Conservation (phyloP, 176 grass and related monocot genomes). For the Oryza nivara region DNA sequence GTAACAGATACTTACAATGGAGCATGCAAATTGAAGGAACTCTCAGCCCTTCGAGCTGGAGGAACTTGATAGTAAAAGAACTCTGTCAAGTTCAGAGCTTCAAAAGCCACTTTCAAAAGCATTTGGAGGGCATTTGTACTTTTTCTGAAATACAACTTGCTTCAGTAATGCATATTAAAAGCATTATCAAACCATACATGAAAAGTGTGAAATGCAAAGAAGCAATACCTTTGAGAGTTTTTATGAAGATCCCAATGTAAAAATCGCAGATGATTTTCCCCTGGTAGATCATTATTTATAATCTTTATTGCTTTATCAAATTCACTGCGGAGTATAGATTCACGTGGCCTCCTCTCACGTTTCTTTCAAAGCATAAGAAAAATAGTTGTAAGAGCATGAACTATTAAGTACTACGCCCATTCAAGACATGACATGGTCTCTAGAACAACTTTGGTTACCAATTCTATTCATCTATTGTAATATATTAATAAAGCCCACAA, state of each 20-base stretch:
- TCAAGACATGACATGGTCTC: neutral
- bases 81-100: conserved; percentile 83
- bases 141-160: conserved; percentile 55
- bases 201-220: conserved; percentile 19
- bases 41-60: conserved; percentile 42
- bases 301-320: conserved; percentile 81
- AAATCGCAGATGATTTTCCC: conserved; percentile 78
- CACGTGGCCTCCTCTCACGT: conserved; percentile 77
- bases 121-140: conserved; percentile 73
- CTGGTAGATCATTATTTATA: conserved; percentile 72
- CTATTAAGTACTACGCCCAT: conserved; percentile 19
- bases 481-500: neutral
- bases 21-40: conserved; percentile 45
- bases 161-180: conserved; percentile 43
- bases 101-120: conserved; percentile 74
- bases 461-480: neutral
- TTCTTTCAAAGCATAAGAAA: conserved; percentile 59
- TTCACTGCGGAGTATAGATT: conserved; percentile 80
- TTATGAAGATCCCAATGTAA: conserved; percentile 99
- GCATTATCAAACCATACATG: conserved; percentile 14
- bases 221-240: conserved; percentile 73
- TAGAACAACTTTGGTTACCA: conserved; percentile 20
- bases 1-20: conserved; percentile 62
- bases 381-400: conserved; percentile 30
- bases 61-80: conserved; percentile 79